These are phyloP conservation scores for Bipolaris gigantea DNA, from an alignment of 2,329 filamentous ascomycete genomes.

Conservation along the genomic window DNA sequence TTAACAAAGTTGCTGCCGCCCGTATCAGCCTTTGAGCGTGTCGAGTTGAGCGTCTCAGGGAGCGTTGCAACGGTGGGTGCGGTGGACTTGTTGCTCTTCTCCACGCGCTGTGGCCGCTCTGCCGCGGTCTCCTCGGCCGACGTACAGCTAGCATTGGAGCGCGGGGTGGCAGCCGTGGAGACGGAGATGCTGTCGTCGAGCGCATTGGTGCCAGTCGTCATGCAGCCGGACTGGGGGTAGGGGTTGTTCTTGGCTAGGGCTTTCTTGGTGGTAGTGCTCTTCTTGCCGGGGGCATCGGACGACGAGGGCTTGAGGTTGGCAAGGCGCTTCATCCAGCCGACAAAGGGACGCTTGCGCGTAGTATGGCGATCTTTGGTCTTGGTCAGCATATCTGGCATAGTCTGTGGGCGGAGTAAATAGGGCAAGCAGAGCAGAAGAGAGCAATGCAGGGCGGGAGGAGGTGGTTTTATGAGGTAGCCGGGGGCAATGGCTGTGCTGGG, in stretches of 20 bases:
- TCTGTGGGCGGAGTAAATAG: not conserved
- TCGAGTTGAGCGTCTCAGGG: constrained; percentile 73
- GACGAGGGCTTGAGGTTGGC: constrained; percentile 83
- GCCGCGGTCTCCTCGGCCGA: constrained; percentile 59
- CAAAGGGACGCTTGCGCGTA: constrained; percentile 80
- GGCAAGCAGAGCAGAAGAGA: not conserved
- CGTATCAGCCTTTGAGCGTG: constrained; percentile 80
- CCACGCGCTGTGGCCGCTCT: constrained; percentile 56
- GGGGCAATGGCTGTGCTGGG: constrained; percentile 30
- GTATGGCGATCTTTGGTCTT: constrained; percentile 65
- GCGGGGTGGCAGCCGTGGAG: constrained; percentile 51
- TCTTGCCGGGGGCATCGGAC: constrained; percentile 55
- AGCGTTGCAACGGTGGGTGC: constrained; percentile 85
- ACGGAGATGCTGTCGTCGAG: constrained; percentile 50
- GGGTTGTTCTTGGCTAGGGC: constrained; percentile 77
- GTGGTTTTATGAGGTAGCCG: not conserved
- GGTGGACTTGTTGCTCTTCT: constrained; percentile 69
- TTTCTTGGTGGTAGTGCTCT: constrained; percentile 57
- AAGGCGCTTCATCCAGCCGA: constrained; percentile 92
- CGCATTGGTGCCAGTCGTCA: constrained; percentile 49
- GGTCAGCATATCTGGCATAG: constrained; percentile 25
- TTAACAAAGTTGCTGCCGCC: constrained; percentile 62
- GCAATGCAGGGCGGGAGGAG: constrained; percentile 1
- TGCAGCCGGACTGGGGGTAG: constrained; percentile 79
- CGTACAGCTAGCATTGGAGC: constrained; percentile 54